These are phyloP conservation scores for Fusarium palustre DNA, from an alignment of 2,329 filamentous ascomycete genomes.

Conservation along the genomic window DNA sequence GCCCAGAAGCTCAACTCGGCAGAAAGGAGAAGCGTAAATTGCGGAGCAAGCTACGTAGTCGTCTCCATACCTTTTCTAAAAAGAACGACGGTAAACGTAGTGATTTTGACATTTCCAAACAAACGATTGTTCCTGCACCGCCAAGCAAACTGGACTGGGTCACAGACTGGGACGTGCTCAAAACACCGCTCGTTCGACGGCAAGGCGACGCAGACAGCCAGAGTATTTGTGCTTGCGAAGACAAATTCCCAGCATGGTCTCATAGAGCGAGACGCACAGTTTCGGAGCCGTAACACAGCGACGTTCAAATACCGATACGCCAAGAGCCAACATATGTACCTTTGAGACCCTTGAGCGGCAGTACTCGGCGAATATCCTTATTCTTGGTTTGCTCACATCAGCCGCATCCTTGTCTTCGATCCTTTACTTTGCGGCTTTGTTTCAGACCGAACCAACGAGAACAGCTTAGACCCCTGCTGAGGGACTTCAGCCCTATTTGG, in stretches of 20 bases:
- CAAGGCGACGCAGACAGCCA: not conserved
- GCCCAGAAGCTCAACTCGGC: not conserved
- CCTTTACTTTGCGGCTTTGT: conserved; percentile 10
- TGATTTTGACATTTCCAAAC: not conserved
- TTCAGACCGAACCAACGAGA: conserved; percentile 9
- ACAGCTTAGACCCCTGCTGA: not conserved
- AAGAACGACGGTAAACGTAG: too few species aligned
- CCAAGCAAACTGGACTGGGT: not conserved
- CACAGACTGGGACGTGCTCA: not conserved
- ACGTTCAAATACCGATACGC: not conserved
- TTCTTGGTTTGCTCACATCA: conserved; percentile 27
- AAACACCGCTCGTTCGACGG: not conserved
- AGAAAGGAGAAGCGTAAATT: not conserved
- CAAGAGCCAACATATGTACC: not conserved
- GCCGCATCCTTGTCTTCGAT: conserved; percentile 10
- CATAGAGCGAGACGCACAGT: not conserved
- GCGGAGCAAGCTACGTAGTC: not conserved
- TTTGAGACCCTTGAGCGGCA: not conserved
- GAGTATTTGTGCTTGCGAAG: not conserved
- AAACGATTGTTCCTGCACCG: not conserved
- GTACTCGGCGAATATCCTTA: not conserved
- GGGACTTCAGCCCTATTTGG: conserved; percentile 18
- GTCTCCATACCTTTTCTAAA: not conserved
- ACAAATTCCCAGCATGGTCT: not conserved
- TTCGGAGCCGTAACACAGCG: not conserved